A percentile compares a stretch with the other conserved stretches of the same genome.
These are phyloP conservation scores for Colletotrichum sp. DNA, from an alignment of 2,329 filamentous ascomycete species.

Conservation along the genomic window DNA sequence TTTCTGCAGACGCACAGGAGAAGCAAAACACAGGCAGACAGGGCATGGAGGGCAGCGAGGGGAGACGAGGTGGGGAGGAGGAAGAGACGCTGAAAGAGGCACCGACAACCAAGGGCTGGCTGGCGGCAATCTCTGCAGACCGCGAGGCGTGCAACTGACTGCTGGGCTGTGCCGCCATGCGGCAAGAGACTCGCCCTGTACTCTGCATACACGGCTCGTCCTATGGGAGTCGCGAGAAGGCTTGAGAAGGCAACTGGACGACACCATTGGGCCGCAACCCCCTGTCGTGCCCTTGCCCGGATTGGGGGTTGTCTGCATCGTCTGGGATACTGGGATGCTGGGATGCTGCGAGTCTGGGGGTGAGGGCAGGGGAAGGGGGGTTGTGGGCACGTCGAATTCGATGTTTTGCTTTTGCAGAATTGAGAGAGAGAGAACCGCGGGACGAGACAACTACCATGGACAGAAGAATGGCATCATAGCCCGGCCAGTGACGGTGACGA, in stretches of 20 bases:
- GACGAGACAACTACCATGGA: background rate
- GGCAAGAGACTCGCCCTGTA: conserved; percentile 34
- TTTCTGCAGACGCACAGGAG: conserved; percentile 3
- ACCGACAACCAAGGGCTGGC: background rate
- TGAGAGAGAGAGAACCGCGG: background rate
- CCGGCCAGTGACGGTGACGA: background rate
- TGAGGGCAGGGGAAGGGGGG: background rate
- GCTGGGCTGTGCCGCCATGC: conserved; percentile 49
- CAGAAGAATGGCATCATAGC: background rate
- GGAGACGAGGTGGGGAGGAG: background rate
- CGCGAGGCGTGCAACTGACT: conserved; percentile 28
- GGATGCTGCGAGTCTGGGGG: background rate
- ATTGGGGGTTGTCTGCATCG: conserved; percentile 19
- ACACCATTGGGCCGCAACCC: conserved; percentile 40
- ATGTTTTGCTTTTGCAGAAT: background rate
- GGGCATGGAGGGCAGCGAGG: background rate
- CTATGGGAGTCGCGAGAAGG: conserved; percentile 30
- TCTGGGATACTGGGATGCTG: conserved; percentile 1
- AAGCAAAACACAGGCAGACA: conserved; percentile 1
- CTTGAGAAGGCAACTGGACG: conserved; percentile 9
- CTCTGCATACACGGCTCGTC: conserved; percentile 34
- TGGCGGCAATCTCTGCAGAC: conserved; percentile 10
- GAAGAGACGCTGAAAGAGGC: background rate
- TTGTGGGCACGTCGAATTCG: background rate
- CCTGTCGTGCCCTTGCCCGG: conserved; percentile 21